Percentiles rank a stretch among this genome's conserved stretches.
phyloP scores from a whole-genome alignment of 2,329 filamentous ascomycete species.

The Trichophyton benhamiae region DNA sequence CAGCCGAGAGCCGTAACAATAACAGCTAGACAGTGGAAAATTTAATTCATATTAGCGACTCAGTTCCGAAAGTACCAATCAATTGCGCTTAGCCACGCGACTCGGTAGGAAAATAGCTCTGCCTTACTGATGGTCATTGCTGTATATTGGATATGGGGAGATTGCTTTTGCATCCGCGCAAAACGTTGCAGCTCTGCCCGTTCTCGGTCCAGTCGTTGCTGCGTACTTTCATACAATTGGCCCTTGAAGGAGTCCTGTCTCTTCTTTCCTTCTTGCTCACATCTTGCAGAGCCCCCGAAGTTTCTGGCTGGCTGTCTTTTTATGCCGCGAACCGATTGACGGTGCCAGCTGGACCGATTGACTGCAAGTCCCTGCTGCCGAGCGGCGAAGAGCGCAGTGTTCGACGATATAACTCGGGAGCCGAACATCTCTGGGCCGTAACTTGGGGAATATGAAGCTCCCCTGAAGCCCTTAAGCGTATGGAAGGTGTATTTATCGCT shows the following conservation, averaged over 20 bases:
- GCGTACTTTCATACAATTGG: constrained; percentile 51
- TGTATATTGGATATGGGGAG: constrained; percentile 27
- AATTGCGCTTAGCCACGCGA: not conserved
- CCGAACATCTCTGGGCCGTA: constrained; percentile 7
- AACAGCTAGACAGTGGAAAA: constrained; percentile 31
- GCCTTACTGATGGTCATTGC: constrained; percentile 23
- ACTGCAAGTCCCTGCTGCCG: not conserved
- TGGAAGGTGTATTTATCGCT: not conserved
- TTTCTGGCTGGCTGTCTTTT: not conserved
- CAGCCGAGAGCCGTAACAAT: constrained; percentile 40
- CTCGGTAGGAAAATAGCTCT: not conserved
- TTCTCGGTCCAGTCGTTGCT: constrained; percentile 46
- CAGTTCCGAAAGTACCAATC: not conserved
- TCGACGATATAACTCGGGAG: constrained; percentile 8
- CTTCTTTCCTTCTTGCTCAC: constrained; percentile 2
- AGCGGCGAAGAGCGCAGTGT: constrained; percentile 4
- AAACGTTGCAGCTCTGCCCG: constrained; percentile 44
- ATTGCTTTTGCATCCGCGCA: constrained; percentile 33
- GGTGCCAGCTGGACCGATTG: not conserved
- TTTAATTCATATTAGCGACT: constrained; percentile 7
- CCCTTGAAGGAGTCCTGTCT: constrained; percentile 37
- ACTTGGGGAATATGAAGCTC: not conserved
- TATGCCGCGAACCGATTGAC: not conserved
- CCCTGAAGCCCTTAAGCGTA: not conserved
- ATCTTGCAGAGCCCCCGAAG: constrained; percentile 5